Evolutionary conservation across 2,329 filamentous ascomycete genomes (phyloP).

Genomic region (Arthrobotrys sphaeroides): DNA sequence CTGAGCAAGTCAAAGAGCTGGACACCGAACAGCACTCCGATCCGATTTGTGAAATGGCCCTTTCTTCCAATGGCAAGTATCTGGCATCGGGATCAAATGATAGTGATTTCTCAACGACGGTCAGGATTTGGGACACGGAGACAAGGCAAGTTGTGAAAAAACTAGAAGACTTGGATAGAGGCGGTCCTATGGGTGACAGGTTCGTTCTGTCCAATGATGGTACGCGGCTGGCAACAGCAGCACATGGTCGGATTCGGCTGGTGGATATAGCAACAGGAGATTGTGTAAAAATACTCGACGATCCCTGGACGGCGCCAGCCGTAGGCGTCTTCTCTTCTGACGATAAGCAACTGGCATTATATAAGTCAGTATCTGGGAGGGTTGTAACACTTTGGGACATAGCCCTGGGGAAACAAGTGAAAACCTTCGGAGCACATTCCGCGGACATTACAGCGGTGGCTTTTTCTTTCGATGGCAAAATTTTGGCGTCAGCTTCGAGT

Average conservation of each 20-base stretch:
- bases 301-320: not conserved
- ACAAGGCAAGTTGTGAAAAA: slow-evolving; percentile 61
- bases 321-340: slow-evolving; percentile 86
- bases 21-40: slow-evolving; percentile 67
- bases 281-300: not conserved
- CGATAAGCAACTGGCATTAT: slow-evolving; percentile 76
- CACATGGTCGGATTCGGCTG: slow-evolving; percentile 4
- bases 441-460: not conserved
- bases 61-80: slow-evolving; percentile 8
- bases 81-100: not conserved
- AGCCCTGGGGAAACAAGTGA: not conserved
- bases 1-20: slow-evolving; percentile 72
- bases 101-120: not conserved
- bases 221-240: slow-evolving; percentile 12
- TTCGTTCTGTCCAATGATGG: slow-evolving; percentile 1
- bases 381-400: not conserved
- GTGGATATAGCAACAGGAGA: not conserved
- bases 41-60: not conserved
- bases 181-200: not conserved
- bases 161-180: not conserved
- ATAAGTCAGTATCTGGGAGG: not conserved
- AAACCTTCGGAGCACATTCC: slow-evolving; percentile 19
- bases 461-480: not conserved
- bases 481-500: slow-evolving; percentile 27
- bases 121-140: slow-evolving; percentile 7